phyloP scores from a whole-genome alignment of 768 basidiomycete genomes.

The Termitomyces sp. region DNA sequence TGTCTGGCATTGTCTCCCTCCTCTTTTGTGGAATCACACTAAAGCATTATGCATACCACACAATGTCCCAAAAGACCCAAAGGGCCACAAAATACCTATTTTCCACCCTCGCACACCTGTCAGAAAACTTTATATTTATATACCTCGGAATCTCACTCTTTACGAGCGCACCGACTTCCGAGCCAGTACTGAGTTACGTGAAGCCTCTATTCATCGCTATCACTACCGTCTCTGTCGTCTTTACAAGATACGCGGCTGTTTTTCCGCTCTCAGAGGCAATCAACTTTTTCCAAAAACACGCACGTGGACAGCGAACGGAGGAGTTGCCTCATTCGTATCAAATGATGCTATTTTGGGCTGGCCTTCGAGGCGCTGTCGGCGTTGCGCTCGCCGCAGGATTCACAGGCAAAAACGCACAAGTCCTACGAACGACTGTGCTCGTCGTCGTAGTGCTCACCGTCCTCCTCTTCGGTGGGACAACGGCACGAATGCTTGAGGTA shows the following conservation, averaged over 20 bases:
- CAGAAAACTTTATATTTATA: conserved; percentile 99
- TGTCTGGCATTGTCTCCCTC: conserved; percentile 96
- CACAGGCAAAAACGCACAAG: conserved; percentile 88
- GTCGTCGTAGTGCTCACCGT: conserved; percentile 95
- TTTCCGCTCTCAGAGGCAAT: conserved; percentile 94
- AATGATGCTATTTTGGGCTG: conserved; percentile 99
- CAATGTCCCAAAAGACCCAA: conserved; percentile 94
- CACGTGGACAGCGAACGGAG: conserved; percentile 79
- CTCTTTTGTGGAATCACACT: conserved; percentile 98
- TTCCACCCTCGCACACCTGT: conserved; percentile 86
- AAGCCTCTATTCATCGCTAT: conserved; percentile 95
- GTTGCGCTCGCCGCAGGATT: conserved; percentile 97
- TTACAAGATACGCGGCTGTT: conserved; percentile 92
- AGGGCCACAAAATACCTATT: conserved; percentile 95
- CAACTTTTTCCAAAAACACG: conserved; percentile 86
- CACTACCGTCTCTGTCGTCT: conserved; percentile 86
- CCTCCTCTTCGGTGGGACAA: conserved; percentile 94
- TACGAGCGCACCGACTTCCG: conserved; percentile 74
- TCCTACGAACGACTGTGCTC: conserved; percentile 88
- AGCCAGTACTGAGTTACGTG: conserved; percentile 77
- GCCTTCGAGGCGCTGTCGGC: conserved; percentile 92
- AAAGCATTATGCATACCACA: conserved; percentile 99
- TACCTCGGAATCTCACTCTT: conserved; percentile 98
- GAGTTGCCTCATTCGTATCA: conserved; percentile 97
- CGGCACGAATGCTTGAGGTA: conserved; percentile 92